Conservation (phyloP, 257 asterid genomes). For the Fraxinus quadrangulata region DNA sequence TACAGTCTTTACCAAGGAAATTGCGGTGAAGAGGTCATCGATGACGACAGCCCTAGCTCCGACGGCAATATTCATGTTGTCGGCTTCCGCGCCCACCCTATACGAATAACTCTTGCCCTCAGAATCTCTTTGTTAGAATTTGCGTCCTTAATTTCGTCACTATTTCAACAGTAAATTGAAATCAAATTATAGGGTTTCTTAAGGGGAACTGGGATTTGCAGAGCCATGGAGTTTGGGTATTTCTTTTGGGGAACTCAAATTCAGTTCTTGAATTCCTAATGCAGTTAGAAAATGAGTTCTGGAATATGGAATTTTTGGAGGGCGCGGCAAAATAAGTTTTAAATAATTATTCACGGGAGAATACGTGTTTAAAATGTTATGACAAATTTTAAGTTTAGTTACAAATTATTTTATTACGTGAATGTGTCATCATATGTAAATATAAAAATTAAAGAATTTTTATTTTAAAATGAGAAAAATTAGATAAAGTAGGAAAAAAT, state of each 20-base stretch:
- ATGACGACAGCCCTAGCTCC: constrained; percentile 92
- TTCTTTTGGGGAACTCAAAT: constrained; percentile 37
- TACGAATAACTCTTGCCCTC: constrained; percentile 87
- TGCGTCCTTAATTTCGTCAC: constrained; percentile 33
- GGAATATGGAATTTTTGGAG: too few relatives aligned
- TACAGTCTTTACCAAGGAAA: constrained; percentile 95
- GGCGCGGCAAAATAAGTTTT: too few relatives aligned
- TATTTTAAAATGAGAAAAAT: too few relatives aligned
- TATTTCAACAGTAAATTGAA: constrained; percentile 36
- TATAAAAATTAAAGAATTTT: too few relatives aligned
- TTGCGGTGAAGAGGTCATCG: constrained; percentile 81
- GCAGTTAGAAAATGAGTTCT: too few relatives aligned
- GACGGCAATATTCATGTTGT: constrained; percentile 85
- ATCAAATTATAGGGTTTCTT: constrained; percentile 29
- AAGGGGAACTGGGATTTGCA: constrained; percentile 31
- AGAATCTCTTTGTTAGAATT: constrained; percentile 45
- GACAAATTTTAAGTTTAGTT: too few relatives aligned
- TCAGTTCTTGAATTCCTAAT: constrained; percentile 28
- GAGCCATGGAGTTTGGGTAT: constrained; percentile 31
- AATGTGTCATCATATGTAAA: too few relatives aligned
- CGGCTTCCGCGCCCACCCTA: constrained; percentile 89
- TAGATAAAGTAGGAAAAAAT: too few relatives aligned
- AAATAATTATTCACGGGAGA: too few relatives aligned
- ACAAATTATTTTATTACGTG: too few relatives aligned
- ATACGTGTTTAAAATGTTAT: too few relatives aligned